Base-by-base conservation (phyloP, 768 basidiomycete species). In the Rhizopogon sp. region DNA sequence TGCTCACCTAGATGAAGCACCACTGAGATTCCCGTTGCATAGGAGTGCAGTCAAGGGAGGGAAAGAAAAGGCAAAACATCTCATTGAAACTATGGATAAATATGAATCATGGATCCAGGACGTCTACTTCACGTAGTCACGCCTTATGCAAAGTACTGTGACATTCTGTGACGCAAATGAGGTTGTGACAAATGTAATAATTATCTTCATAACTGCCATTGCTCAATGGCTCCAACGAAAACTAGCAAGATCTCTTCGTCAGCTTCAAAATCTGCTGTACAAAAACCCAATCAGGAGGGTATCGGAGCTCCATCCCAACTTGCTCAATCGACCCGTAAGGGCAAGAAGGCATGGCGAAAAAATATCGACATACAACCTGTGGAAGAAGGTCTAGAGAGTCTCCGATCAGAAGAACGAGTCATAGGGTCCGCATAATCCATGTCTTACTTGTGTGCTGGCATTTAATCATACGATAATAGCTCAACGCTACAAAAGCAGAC, bases 301-400 rank as follows among this genome's bases (percentile, higher is more conserved):
- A 40, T 67, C 4, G 65, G 68, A 3, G 68, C 65, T 3, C 69
- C 69, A 31, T 62, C 68, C 4, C 69, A 69, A 33, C 61, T 58
- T n/a, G 60, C 53, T 11, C 93, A 95, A 68, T 69, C 83, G 0
- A 90, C 87, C 62, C 75, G 93, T 55, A 96, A 93, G 69, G 91
- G 93, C n/a, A 96, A 96, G 69, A 83, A 82, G 54, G 84, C 93
- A 45, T 96, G 94, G 94, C 73, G 94, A 66, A 96, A 97, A 74
- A 91, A 97, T 69, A 85, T 96, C 51, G 85, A 96, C 66, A 79
- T 96, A 49, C 80, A 82, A 25, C 84, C 84, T 49, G 84, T 94
- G 17, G 93, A 95, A 62, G 74, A 77, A 45, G 84, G 82, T 2
- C 64, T 95, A 58, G 93, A 95, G 68, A 80, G 75, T 55, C 73